Base-by-base conservation (phyloP, 208 protist genomes). In the Acanthamoeba culbertsoni region DNA sequence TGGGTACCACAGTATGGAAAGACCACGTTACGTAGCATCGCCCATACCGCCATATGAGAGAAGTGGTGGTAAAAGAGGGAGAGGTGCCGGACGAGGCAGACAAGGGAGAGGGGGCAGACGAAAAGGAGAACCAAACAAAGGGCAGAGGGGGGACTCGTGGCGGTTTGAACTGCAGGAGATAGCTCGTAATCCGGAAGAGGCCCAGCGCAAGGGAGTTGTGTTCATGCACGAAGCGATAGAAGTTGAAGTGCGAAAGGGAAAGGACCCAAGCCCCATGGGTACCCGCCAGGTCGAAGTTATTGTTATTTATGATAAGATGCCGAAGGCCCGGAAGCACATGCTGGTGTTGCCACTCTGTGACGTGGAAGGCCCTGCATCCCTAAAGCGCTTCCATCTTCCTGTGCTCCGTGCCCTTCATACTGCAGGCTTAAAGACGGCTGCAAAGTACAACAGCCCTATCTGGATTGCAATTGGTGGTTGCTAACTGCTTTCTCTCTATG, bases 261-360 rank as follows among this genome's bases (percentile, higher is more conserved):
- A 68, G 7, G n/a, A 48, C 23, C 2, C 8, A 8, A 26, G 48
- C 48, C 8, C 12, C 12, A 55, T 55, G 12, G 18, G 18, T 8
- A 55, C 35, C 0, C 71, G 71, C 1, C n/a, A 8, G 23, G 79
- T 65, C 2, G 51, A 89, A 33, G 37, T 65, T 16, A 4, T 89
- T 8, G 55, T 89, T 2, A 89, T 89, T 51, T 89, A 89, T 51
- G 79, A 89, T 51, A 89, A 89, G 51, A 68, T 89, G 51, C 79
- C 79, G 51, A 89, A 89, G 40, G 55, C 51, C 35, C 2, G 51
- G 4, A 5, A 28, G 33, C 79, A 89, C 51, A 89, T 89, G 79
- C 55, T 89, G 46, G 55, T 65, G 5, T 28, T 89, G 31, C 79
- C 79, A 14, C 31, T 68, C 14, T 1, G 42, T 8, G 79, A 89